phyloP scores from a whole-genome alignment of 2,329 filamentous ascomycete genomes.

The Colletotrichum ledebouriae region DNA sequence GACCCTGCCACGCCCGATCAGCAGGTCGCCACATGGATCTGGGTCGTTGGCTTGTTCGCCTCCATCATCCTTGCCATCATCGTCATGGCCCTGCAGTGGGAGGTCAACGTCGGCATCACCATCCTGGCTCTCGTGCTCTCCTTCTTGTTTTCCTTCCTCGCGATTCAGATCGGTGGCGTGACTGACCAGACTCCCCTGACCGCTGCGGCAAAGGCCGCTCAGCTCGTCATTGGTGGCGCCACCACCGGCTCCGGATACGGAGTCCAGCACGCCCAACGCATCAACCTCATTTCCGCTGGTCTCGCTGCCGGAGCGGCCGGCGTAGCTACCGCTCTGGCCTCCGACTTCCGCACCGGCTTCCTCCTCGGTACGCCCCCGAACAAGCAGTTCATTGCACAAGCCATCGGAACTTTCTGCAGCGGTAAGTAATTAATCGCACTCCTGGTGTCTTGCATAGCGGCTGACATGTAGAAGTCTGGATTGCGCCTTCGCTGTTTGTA shows the following conservation, averaged over 20 bases:
- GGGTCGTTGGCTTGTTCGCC: slow-evolving; percentile 59
- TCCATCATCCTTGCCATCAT: slow-evolving; percentile 67
- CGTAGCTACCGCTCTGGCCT: slow-evolving; percentile 62
- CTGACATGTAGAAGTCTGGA: too few species aligned
- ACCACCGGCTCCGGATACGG: slow-evolving; percentile 64
- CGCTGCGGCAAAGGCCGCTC: slow-evolving; percentile 76
- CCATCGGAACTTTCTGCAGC: slow-evolving; percentile 68
- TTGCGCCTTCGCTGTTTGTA: slow-evolving; percentile 73
- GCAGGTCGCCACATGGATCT: slow-evolving; percentile 68
- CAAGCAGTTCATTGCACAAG: slow-evolving; percentile 72
- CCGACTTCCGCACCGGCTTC: slow-evolving; percentile 73
- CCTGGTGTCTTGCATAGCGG: too few species aligned
- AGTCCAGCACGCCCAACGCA: slow-evolving; percentile 62
- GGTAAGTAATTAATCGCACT: slow-evolving; percentile 55
- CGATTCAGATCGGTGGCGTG: slow-evolving; percentile 71
- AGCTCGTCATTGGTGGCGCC: slow-evolving; percentile 71
- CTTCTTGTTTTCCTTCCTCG: slow-evolving; percentile 73
- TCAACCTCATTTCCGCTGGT: slow-evolving; percentile 60
- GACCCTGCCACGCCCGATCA: slow-evolving; percentile 57
- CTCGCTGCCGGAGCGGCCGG: slow-evolving; percentile 62
- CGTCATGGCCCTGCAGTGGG: slow-evolving; percentile 64
- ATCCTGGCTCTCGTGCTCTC: slow-evolving; percentile 68
- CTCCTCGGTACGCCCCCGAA: slow-evolving; percentile 70
- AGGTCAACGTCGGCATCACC: slow-evolving; percentile 69
- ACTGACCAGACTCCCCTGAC: slow-evolving; percentile 75